Base-by-base conservation (phyloP, 129 eudicot genomes). In the Centrapalus pauciflorus region DNA sequence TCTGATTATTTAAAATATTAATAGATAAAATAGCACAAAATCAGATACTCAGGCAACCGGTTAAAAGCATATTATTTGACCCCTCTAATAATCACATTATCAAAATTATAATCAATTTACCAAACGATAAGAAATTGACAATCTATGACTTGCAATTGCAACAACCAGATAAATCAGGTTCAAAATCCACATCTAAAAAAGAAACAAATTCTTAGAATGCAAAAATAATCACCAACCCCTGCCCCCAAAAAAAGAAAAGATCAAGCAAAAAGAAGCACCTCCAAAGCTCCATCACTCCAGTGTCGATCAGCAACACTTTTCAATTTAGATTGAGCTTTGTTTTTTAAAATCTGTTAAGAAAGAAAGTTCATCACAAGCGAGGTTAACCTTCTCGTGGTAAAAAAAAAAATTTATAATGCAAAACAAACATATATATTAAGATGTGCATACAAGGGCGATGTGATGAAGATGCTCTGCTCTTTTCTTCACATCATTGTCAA, bases 211-310 rank as follows among this genome's bases (percentile, higher is more conserved):
- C 12, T 5, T 65, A 19, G 70, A 28, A 16, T 63, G 38, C 37
- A 14, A 46, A 64, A 46, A 2, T n/a, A 10, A 28, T 10, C 17
- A 21, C n/a, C n/a, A n/a, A n/a, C n/a, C n/a, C n/a, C n/a, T n/a
- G n/a, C n/a, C n/a, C n/a, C n/a, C 48, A 26, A 3, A 26, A 23
- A 55, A 66, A 43, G 23, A n/a, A 34, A 27, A 61, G 50, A 26
- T 28, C 8, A 51, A 37, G 33, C 55, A 25, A 20, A 71, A 43
- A 68, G 45, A 77, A 43, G 35, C 80, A 89, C 93, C 99, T 94
- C 99, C 19, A 94, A 79, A 64, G 96, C 99, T 61, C 99, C 99
- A 84, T 94, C 93, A 84, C 96, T 94, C 99, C 99, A 94, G 71
- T 94, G 99, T 70, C 72, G 80, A 74, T 86, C 93, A 66, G 99